Conservation (phyloP, 371 early-diverging fungal species). For the Capniomyces stellatus region DNA sequence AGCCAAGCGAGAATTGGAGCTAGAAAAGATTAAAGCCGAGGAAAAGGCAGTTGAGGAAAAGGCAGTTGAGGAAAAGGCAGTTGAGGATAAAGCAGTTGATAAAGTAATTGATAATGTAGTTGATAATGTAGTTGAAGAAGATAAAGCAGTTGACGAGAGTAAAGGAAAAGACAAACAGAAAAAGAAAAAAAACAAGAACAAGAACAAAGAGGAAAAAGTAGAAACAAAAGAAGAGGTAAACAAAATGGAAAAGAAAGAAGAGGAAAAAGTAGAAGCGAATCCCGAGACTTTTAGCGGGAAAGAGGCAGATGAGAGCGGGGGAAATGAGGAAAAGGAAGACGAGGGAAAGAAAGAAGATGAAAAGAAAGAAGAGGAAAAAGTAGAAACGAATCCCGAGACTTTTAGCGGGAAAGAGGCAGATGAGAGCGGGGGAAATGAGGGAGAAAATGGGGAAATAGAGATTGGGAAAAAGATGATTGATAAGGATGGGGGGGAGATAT, state of each 20-base stretch:
- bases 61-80: neutral
- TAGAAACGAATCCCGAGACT: constrained; percentile 3
- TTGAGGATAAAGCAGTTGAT: neutral
- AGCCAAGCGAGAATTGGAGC: too few species aligned
- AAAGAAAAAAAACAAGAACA: too few species aligned
- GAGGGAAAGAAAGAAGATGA: neutral
- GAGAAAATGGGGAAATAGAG: too few species aligned
- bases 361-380: constrained; percentile 5
- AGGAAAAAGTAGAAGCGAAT: constrained; percentile 1
- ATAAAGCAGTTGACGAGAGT: too few species aligned
- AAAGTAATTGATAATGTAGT: neutral
- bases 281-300: constrained; percentile 5
- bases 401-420: constrained; percentile 6
- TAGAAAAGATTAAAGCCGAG: neutral
- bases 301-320: constrained; percentile 3
- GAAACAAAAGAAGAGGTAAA: neutral
- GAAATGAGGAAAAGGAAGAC: constrained; percentile 4
- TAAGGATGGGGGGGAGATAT: too few species aligned
- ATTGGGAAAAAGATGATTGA: too few species aligned
- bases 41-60: constrained; percentile 2
- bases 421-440: constrained; percentile 2
- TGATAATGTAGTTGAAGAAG: too few species aligned
- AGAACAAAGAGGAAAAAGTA: too few species aligned
- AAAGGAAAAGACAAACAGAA: too few species aligned
- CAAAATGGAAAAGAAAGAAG: neutral